Evolutionary conservation across 2,329 filamentous ascomycete genomes (phyloP), one percentile per base, ranked within the genome.

Genomic region (Monosporascus sp.): DNA sequence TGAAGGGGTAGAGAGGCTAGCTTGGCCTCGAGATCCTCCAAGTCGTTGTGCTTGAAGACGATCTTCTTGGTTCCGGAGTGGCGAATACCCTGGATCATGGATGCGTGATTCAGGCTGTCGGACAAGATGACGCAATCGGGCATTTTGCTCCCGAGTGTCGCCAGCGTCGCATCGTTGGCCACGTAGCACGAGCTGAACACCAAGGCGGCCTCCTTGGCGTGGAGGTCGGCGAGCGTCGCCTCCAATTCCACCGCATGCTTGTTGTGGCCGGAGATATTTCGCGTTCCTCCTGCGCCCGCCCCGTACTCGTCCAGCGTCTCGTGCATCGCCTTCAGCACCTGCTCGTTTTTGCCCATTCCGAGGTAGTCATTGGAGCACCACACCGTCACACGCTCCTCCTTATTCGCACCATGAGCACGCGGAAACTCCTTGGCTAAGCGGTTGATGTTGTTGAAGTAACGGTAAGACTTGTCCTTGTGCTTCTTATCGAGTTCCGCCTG

Each of bases 361-460:
- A 99, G 84, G 71, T 99, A 99, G 72, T 99, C 94, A 67, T 99
- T 99, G 69, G 93, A 95, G 79, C 94, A 99, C 94, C 94, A 99
- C 24, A 99, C 94, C 2, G 93, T 96, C 54, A 99, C 94, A 50
- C 85, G 85, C 61, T 97, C 90, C 55, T 93, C 86, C 67, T 84
- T 82, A 54, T 80, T 85, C 17, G 89, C 82, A 80, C 95, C 96
- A 72, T 99, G 94, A 46, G 94, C 94, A 60, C 89, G 89, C 31
- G 94, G 94, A 59, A 99, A 99, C 60, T 97, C 90, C 75, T 94
- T 90, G 61, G 94, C 94, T 56, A 99, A 81, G 37, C 94, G 91
- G 69, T 99, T 99, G 84, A 99, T 99, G 79, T 99, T 99, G 81
- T 99, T 99, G 80, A 99, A 99, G 78, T 97, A 97, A 68, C 94